phyloP scores from a whole-genome alignment of 139 green algal genomes.

The Chlamydomonas urium region DNA sequence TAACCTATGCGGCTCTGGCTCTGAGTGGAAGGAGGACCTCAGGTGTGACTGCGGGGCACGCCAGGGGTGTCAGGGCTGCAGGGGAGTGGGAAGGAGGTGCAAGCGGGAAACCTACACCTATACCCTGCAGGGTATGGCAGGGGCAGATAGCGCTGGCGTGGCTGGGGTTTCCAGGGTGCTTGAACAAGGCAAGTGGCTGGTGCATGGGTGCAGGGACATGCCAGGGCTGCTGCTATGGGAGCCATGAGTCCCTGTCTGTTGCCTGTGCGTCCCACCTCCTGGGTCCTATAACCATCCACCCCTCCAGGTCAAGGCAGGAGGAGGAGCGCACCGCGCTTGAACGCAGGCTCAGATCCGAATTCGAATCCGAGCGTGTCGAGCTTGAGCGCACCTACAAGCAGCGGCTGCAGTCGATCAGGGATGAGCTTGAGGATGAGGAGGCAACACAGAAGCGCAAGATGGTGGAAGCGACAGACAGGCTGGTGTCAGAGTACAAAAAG shows the following conservation, averaged over 20 bases:
- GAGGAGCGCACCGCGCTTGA: slow-evolving; percentile 14
- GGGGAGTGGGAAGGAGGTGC: no score
- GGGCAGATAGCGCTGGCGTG: no score
- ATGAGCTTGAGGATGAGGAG: slow-evolving; percentile 25
- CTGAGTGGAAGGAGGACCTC: neutral
- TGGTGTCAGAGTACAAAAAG: slow-evolving; percentile 9
- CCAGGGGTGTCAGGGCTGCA: no score
- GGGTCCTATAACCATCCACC: no score
- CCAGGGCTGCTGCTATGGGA: no score
- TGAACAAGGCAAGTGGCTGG: no score
- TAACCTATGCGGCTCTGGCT: slow-evolving; percentile 1
- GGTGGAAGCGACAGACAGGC: neutral
- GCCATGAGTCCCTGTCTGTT: no score
- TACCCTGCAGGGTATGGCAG: no score
- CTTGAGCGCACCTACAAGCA: slow-evolving; percentile 21
- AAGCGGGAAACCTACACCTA: no score
- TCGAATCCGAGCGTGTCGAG: slow-evolving; percentile 13
- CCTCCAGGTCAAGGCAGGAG: slow-evolving; percentile 1
- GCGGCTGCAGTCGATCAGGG: slow-evolving; percentile 29
- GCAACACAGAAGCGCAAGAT: slow-evolving; percentile 10
- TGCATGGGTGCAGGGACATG: no score
- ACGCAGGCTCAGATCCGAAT: slow-evolving; percentile 15
- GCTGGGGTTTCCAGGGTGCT: no score
- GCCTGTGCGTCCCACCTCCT: no score
- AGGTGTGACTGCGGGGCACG: neutral